phyloP scores from a whole-genome alignment of 768 basidiomycete species.

The Termitomyces sp. region DNA sequence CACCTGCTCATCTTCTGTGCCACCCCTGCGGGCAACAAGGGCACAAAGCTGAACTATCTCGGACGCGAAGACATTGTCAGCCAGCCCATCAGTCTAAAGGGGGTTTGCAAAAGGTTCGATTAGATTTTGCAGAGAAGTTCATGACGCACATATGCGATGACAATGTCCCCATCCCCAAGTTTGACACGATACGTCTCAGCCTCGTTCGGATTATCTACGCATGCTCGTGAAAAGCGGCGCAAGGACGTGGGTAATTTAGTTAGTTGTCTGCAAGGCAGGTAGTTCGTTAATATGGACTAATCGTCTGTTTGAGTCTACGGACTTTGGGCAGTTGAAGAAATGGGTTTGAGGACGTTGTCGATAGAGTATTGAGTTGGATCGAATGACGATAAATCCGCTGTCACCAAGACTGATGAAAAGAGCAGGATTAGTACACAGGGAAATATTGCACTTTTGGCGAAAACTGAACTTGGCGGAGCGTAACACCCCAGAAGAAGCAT shows the following conservation, averaged over 20 bases:
- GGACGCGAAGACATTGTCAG: constrained; percentile 61
- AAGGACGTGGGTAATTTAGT: constrained; percentile 45
- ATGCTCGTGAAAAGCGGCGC: constrained; percentile 44
- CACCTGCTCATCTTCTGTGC: constrained; percentile 56
- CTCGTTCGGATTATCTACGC: constrained; percentile 47
- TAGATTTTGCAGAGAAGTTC: background rate
- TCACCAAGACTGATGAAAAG: constrained; percentile 58
- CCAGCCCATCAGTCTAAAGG: constrained; percentile 48
- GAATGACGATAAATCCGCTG: constrained; percentile 71
- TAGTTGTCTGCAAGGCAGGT: constrained; percentile 39
- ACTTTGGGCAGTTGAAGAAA: constrained; percentile 57
- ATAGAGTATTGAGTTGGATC: constrained; percentile 61
- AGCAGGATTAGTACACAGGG: background rate
- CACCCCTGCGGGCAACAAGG: constrained; percentile 53
- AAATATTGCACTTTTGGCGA: background rate
- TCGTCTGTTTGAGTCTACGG: constrained; percentile 14
- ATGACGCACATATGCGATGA: constrained; percentile 41
- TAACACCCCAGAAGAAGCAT: constrained; percentile 68
- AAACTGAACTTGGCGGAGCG: constrained; percentile 73
- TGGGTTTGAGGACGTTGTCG: constrained; percentile 47
- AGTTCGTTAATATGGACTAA: background rate
- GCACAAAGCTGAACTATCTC: constrained; percentile 72
- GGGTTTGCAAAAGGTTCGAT: background rate
- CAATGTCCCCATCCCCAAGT: constrained; percentile 48
- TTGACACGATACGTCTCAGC: constrained; percentile 42